These are phyloP conservation scores for Aspergillus sp. DNA, from an alignment of 2,329 filamentous ascomycete species.

Conservation along the genomic window DNA sequence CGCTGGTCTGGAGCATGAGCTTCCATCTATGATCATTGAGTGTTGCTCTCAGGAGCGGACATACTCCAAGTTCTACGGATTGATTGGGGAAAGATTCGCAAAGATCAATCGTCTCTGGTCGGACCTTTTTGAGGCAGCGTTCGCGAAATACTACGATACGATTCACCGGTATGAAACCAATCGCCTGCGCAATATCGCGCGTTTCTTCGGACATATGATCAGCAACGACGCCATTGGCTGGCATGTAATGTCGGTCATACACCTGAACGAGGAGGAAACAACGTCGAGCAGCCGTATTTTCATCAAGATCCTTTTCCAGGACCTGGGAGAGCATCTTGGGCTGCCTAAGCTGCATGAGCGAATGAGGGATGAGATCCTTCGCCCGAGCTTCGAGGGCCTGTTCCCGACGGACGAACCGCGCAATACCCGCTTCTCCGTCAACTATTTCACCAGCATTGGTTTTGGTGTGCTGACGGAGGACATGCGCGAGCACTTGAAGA, in stretches of 20 bases:
- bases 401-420: slow-evolving; percentile 84
- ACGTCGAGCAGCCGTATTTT: slow-evolving; percentile 96
- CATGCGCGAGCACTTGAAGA: slow-evolving; percentile 85
- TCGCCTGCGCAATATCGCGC: slow-evolving; percentile 83
- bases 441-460: slow-evolving; percentile 97
- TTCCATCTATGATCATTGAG: slow-evolving; percentile 95
- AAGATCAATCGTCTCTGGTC: slow-evolving; percentile 94
- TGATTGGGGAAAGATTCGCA: slow-evolving; percentile 89
- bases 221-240: slow-evolving; percentile 82
- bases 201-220: slow-evolving; percentile 88
- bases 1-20: slow-evolving; percentile 72
- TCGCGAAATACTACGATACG: slow-evolving; percentile 89
- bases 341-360: slow-evolving; percentile 68
- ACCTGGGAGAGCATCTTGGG: slow-evolving; percentile 77
- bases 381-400: slow-evolving; percentile 69
- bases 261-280: slow-evolving; percentile 92
- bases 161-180: slow-evolving; percentile 98
- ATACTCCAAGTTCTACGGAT: slow-evolving; percentile 93
- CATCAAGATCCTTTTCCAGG: slow-evolving; percentile 94
- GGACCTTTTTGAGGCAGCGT: slow-evolving; percentile 82
- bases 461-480: slow-evolving; percentile 92
- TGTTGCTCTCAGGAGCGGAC: slow-evolving; percentile 94
- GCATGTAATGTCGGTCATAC: slow-evolving; percentile 77
- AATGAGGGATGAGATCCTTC: slow-evolving; percentile 68
- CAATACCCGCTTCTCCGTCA: slow-evolving; percentile 94